Conservation (phyloP, 1,139 yeast genomes). For the Saccharomyces pastorianus region DNA sequence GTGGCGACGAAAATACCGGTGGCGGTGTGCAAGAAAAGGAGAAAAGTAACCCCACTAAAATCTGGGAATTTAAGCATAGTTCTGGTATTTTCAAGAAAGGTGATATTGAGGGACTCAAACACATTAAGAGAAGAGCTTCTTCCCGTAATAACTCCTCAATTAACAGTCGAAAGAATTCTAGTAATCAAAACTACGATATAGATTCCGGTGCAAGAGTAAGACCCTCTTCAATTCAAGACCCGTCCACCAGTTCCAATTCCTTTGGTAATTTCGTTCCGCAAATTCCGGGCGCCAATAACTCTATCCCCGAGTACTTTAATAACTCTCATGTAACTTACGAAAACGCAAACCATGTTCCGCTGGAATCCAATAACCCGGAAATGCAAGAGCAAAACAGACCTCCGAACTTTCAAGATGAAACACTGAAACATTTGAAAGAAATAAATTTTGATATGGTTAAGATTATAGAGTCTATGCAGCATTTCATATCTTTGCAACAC, state of each 20-base stretch:
- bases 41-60: conserved; percentile 26
- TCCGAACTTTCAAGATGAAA: not conserved
- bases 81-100: conserved; percentile 59
- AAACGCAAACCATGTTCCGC: not conserved
- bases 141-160: conserved; percentile 40
- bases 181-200: not conserved
- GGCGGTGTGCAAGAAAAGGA: not conserved
- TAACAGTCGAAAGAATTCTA: conserved; percentile 7
- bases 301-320: not conserved
- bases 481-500: not conserved
- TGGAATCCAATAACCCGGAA: not conserved
- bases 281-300: not conserved
- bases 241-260: not conserved
- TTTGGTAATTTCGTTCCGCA: not conserved
- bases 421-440: not conserved
- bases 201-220: not conserved
- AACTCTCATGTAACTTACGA: not conserved
- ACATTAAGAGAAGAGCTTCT: conserved; percentile 52
- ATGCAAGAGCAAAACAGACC: not conserved
- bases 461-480: conserved; percentile 1
- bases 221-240: not conserved
- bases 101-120: conserved; percentile 48
- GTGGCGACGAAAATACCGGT: conserved; percentile 1
- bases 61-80: conserved; percentile 69
- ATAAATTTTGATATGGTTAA: conserved; percentile 3